Evolutionary conservation across 2,329 filamentous ascomycete genomes (phyloP), one percentile per base, ranked within the genome.

Genomic region (Dichotomopilus funicola): DNA sequence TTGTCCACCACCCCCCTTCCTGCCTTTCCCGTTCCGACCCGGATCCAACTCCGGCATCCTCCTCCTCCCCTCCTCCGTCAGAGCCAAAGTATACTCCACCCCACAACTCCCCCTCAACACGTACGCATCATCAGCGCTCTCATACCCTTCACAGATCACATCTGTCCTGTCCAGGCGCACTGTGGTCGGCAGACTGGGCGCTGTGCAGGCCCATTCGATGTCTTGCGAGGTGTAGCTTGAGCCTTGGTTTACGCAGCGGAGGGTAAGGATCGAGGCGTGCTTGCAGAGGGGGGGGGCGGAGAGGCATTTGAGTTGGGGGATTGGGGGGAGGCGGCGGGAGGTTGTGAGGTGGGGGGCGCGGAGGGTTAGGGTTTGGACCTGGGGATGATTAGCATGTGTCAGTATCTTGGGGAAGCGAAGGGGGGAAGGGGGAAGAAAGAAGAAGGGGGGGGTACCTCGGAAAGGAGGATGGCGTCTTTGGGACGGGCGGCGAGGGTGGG

Each of bases 91-190:
- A 71, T 97, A 97, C 72, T 96, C 89, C 31, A 96, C 91, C 11
- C 88, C 94, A 71, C 92, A 97, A 70, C 88, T 94, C 27, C 94
- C 94, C 66, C 88, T 91, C 53, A 97, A 74, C n/a, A 97, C 81
- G 70, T 90, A 95, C 0, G 83, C 83, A 69, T 97, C 94, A 47
- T 92, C 82, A 0, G 86, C 72, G 11, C 75, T 78, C 56, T 81
- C 75, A 72, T 96, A 97, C 9, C 94, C 92, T 68, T 99, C 92
- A 71, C 94, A 99, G 9, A 91, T 77, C 54, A 97, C 92, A 59
- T 97, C 91, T 9, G 92, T 96, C 59, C 81, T 80, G 55, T 89
- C 91, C 34, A 97, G 82, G 71, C 80, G 81, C 60, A 87, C 77
- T 65, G 85, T 80, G 27, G 77, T 73, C 0, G 84, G 83, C 12